Conservation (phyloP, 2,329 filamentous ascomycete species). For the Madurella fahalii region DNA sequence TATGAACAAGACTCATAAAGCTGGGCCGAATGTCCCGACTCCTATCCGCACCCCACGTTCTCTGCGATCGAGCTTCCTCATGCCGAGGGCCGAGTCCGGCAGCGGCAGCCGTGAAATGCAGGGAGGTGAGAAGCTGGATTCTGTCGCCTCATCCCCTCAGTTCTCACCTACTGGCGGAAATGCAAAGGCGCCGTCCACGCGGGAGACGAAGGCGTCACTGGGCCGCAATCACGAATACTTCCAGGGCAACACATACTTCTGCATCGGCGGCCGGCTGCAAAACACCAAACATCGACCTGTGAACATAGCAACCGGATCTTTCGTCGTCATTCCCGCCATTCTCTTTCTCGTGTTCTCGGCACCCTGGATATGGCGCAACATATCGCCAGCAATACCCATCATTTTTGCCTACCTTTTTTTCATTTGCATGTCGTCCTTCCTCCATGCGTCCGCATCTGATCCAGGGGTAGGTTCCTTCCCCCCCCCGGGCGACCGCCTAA, state of each 20-base stretch:
- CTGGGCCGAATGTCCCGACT: constrained; percentile 44
- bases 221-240: constrained; percentile 90
- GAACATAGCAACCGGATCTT: constrained; percentile 77
- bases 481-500: not conserved
- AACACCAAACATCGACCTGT: constrained; percentile 85
- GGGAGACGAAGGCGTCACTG: constrained; percentile 35
- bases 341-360: constrained; percentile 86
- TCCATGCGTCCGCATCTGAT: constrained; percentile 88
- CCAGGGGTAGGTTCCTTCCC: constrained; percentile 67
- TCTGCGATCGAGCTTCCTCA: constrained; percentile 70
- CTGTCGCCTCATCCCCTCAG: constrained; percentile 69
- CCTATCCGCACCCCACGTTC: constrained; percentile 70
- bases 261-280: constrained; percentile 76
- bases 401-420: constrained; percentile 89
- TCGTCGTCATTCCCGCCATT: constrained; percentile 72
- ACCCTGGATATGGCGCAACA: constrained; percentile 77
- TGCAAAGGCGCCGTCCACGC: constrained; percentile 22
- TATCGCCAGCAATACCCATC: constrained; percentile 85
- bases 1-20: constrained; percentile 56
- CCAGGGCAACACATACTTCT: constrained; percentile 88
- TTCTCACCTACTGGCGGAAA: constrained; percentile 37
- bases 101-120: constrained; percentile 54
- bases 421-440: constrained; percentile 85
- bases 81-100: constrained; percentile 53
- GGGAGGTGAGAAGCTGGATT: constrained; percentile 80